Evolutionary conservation across 2,329 filamentous ascomycete genomes (phyloP).

Genomic region (Tolypocladium capitatum): DNA sequence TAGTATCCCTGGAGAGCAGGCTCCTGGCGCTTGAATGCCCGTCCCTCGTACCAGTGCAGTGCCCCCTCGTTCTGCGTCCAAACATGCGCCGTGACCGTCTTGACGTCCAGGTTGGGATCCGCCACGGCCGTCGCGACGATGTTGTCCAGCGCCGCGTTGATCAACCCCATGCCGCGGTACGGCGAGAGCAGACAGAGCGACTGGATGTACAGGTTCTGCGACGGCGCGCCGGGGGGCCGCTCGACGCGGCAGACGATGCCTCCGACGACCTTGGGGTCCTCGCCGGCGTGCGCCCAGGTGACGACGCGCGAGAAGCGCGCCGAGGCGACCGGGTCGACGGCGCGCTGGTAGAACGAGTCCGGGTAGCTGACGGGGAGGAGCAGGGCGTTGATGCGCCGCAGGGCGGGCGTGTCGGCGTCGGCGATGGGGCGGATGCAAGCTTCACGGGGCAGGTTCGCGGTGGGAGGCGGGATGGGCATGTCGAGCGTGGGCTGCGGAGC

Average conservation of each 20-base stretch:
- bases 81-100: constrained; percentile 48
- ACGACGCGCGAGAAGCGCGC: constrained; percentile 47
- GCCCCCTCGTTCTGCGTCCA: constrained; percentile 55
- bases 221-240: constrained; percentile 8
- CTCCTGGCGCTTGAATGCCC: constrained; percentile 39
- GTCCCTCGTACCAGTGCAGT: constrained; percentile 45
- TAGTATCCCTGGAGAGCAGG: constrained; percentile 46
- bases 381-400: constrained; percentile 52
- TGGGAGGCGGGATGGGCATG: constrained; percentile 9
- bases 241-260: constrained; percentile 51
- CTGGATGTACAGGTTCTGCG: constrained; percentile 48
- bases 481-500: constrained; percentile 11
- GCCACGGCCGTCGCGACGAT: constrained; percentile 27
- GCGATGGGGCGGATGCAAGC: constrained; percentile 39
- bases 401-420: constrained; percentile 38
- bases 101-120: constrained; percentile 24
- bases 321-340: constrained; percentile 34
- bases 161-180: constrained; percentile 47
- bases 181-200: constrained; percentile 50
- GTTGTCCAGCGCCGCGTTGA: constrained; percentile 41
- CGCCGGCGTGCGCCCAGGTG: constrained; percentile 35
- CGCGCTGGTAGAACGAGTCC: constrained; percentile 47
- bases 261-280: constrained; percentile 40
- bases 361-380: constrained; percentile 51
- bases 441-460: constrained; percentile 28